Evolutionary conservation across 768 basidiomycete species (phyloP).

Genomic region (Psilocybe subaeruginosa): DNA sequence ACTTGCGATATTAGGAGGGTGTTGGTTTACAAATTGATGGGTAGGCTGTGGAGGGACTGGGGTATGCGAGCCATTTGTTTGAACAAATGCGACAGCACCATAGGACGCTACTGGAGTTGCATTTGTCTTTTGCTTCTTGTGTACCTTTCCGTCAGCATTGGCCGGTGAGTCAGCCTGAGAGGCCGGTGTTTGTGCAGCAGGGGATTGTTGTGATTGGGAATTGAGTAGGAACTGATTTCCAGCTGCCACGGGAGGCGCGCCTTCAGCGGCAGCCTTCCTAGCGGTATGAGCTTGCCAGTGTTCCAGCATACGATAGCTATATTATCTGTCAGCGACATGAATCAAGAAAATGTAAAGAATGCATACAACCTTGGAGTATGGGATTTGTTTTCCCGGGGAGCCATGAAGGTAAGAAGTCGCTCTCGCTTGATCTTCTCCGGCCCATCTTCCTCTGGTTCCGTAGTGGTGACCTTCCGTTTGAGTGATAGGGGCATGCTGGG

Average conservation of each 20-base stretch:
- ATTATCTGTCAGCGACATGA: neutral
- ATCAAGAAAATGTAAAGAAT: constrained; percentile 5
- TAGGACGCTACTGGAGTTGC: constrained; percentile 31
- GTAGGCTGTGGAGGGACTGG: constrained; percentile 34
- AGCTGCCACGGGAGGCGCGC: constrained; percentile 31
- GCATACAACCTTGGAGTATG: constrained; percentile 52
- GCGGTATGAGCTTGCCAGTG: constrained; percentile 30
- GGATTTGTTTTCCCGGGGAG: constrained; percentile 53
- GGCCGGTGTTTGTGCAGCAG: constrained; percentile 33
- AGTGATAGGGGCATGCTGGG: constrained; percentile 74
- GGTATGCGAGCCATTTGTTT: constrained; percentile 35
- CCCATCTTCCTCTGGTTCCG: constrained; percentile 79
- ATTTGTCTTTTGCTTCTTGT: constrained; percentile 24
- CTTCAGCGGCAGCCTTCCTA: constrained; percentile 27
- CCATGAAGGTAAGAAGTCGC: constrained; percentile 83
- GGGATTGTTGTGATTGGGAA: constrained; percentile 23
- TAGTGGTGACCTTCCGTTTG: constrained; percentile 73
- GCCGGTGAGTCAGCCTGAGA: constrained; percentile 35
- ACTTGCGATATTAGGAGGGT: constrained; percentile 28
- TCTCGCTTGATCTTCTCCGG: constrained; percentile 70
- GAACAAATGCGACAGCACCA: constrained; percentile 25
- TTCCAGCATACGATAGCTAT: constrained; percentile 65
- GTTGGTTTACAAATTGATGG: constrained; percentile 38
- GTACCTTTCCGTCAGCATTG: constrained; percentile 26
- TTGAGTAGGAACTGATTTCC: constrained; percentile 26